Evolutionary conservation across 768 basidiomycete species (phyloP).

Genomic region (Solioccasus polychromus): DNA sequence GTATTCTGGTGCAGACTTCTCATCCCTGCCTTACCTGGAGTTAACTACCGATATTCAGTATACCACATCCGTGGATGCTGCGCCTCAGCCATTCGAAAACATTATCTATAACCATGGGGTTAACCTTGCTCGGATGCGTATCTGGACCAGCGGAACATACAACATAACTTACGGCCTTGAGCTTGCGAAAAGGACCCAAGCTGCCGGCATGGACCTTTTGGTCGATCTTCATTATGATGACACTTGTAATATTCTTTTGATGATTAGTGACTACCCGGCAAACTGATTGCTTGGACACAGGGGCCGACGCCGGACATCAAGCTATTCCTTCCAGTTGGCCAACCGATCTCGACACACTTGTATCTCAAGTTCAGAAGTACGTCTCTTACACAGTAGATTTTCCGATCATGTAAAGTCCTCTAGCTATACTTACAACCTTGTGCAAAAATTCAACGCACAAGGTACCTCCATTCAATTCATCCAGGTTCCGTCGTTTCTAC

Average conservation of each 20-base stretch:
- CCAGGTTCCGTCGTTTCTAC: too few relatives aligned
- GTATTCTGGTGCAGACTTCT: constrained; percentile 16
- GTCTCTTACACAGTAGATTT: not conserved
- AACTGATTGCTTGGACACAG: constrained; percentile 3
- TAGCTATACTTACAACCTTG: constrained; percentile 12
- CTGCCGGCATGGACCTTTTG: constrained; percentile 12
- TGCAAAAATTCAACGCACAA: too few relatives aligned
- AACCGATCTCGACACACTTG: constrained; percentile 8
- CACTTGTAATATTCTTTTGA: constrained; percentile 6
- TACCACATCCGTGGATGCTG: not conserved
- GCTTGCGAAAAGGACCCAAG: constrained; percentile 10
- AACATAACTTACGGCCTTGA: constrained; percentile 8
- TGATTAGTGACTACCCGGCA: not conserved
- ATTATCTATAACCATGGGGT: constrained; percentile 8
- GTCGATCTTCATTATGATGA: constrained; percentile 12
- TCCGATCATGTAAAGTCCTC: too few relatives aligned
- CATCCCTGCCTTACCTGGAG: constrained; percentile 14
- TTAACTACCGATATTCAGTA: not conserved
- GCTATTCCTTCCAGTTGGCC: constrained; percentile 15
- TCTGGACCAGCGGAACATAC: too few relatives aligned
- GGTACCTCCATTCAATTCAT: too few relatives aligned
- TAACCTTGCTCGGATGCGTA: constrained; percentile 17
- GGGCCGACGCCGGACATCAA: constrained; percentile 8
- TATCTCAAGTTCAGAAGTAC: constrained; percentile 7
- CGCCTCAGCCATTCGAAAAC: constrained; percentile 6